A percentile compares a stretch with the other conserved stretches of the same genome.
phyloP scores from a whole-genome alignment of 257 asterid species.

The Fraxinus pennsylvanica region DNA sequence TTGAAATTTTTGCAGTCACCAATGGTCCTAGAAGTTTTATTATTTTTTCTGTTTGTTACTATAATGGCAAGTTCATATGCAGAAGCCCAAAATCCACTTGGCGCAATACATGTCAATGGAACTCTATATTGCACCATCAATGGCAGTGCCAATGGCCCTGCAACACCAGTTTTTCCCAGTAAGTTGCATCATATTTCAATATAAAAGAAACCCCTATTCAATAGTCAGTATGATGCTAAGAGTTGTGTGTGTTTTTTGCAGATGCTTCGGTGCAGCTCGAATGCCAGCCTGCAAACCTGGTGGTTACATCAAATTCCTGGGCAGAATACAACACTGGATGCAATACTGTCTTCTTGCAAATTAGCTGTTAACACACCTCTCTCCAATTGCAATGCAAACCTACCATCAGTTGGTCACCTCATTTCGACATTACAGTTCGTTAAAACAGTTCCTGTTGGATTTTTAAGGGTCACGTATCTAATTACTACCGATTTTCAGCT shows the following conservation, averaged over 20 bases:
- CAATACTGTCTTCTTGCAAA: not conserved
- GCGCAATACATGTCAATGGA: conserved; percentile 36
- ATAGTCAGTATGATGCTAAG: not conserved
- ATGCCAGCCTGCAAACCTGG: not conserved
- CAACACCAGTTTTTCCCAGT: conserved; percentile 40
- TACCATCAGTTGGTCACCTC: not conserved
- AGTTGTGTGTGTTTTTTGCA: not conserved
- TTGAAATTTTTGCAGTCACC: not conserved
- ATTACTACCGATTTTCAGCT: not conserved
- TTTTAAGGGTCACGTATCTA: not conserved
- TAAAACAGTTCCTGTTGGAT: not conserved
- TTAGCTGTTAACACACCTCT: not conserved
- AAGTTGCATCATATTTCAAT: not conserved
- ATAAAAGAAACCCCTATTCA: too few species aligned
- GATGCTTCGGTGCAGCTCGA: not conserved
- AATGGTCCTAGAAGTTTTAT: not conserved
- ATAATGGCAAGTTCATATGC: conserved; percentile 39
- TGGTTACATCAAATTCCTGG: not conserved
- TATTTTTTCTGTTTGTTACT: conserved; percentile 28
- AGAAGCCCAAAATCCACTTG: conserved; percentile 40
- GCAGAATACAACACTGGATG: not conserved
- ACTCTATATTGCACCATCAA: conserved; percentile 45
- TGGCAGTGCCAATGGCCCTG: conserved; percentile 35
- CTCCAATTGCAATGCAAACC: not conserved
- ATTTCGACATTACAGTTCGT: not conserved